Percentiles rank a stretch among this genome's conserved stretches.
These are phyloP conservation scores for Fraxinus paxiana DNA, from an alignment of 305 asterid species.

Conservation along the genomic window DNA sequence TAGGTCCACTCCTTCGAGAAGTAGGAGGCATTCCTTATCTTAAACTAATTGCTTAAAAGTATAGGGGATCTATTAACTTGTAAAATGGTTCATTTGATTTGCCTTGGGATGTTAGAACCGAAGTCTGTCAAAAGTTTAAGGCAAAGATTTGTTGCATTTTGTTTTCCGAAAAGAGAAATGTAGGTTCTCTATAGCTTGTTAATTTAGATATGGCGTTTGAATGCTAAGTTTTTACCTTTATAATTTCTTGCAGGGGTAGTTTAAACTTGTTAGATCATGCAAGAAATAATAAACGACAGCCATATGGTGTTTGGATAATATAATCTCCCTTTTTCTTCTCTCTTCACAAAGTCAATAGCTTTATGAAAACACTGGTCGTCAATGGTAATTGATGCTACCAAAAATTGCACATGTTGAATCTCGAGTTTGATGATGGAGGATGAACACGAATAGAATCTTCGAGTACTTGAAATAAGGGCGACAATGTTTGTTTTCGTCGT, in stretches of 20 bases:
- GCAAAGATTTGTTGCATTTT: not conserved
- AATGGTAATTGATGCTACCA: too few relatives aligned
- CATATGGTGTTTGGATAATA: not conserved
- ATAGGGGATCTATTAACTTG: slow-evolving; percentile 9
- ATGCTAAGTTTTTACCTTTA: not conserved
- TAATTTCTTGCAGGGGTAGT: not conserved
- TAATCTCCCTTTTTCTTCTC: not conserved
- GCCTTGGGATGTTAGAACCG: slow-evolving; percentile 8
- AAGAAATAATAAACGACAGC: not conserved
- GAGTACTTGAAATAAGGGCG: too few relatives aligned
- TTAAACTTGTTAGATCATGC: not conserved
- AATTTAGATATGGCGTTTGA: not conserved
- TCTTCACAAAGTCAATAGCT: not conserved
- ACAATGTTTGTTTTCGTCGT: too few relatives aligned
- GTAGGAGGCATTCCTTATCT: slow-evolving; percentile 50
- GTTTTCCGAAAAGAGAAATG: not conserved
- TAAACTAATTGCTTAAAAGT: slow-evolving; percentile 2
- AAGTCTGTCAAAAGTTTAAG: not conserved
- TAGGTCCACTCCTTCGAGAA: slow-evolving; percentile 54
- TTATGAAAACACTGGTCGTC: too few relatives aligned
- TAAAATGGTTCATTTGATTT: slow-evolving; percentile 22
- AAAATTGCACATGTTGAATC: too few relatives aligned
- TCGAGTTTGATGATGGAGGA: too few relatives aligned
- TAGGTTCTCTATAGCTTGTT: not conserved
- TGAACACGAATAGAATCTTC: too few relatives aligned